A percentile compares a stretch with the other conserved stretches of the same genome.
These are phyloP conservation scores for Lentinula sp. DNA, from an alignment of 768 basidiomycete species.

Conservation along the genomic window DNA sequence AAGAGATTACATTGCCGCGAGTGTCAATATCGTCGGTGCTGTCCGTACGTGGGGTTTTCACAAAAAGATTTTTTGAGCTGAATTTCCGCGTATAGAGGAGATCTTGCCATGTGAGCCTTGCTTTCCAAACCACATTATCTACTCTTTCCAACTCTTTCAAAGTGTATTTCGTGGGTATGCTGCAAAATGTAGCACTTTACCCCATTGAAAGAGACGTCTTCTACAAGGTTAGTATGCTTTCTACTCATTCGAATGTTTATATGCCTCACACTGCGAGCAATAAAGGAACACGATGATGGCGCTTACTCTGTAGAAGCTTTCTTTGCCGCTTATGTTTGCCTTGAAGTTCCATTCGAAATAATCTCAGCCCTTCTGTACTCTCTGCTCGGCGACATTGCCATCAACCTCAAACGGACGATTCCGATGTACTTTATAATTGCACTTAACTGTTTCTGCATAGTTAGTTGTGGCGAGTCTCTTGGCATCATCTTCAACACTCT, in stretches of 20 bases:
- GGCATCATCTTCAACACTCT: slow-evolving; percentile 10
- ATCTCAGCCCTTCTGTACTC: slow-evolving; percentile 3
- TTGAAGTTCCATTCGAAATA: slow-evolving; percentile 9
- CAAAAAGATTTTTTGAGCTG: background rate
- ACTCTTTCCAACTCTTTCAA: background rate
- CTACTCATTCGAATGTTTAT: background rate
- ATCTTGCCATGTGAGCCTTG: slow-evolving; percentile 6
- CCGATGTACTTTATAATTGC: slow-evolving; percentile 8
- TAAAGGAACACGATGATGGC: slow-evolving; percentile 7
- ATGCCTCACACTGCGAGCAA: background rate
- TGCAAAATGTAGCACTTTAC: slow-evolving; percentile 8
- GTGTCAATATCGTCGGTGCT: slow-evolving; percentile 6
- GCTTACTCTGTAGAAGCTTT: slow-evolving; percentile 9
- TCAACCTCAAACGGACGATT: slow-evolving; percentile 6
- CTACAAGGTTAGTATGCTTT: slow-evolving; percentile 1
- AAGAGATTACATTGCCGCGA: slow-evolving; percentile 7
- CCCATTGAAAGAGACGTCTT: slow-evolving; percentile 9
- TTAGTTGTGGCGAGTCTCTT: slow-evolving; percentile 9
- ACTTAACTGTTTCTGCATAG: slow-evolving; percentile 8
- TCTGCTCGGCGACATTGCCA: slow-evolving; percentile 1
- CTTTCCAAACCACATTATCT: background rate
- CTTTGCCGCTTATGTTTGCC: slow-evolving; percentile 4
- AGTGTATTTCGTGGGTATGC: slow-evolving; percentile 12
- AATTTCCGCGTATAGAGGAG: background rate
- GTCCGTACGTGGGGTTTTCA: background rate